Conservation (phyloP, 495 filamentous ascomycete species). For the Neurospora intermedia region DNA sequence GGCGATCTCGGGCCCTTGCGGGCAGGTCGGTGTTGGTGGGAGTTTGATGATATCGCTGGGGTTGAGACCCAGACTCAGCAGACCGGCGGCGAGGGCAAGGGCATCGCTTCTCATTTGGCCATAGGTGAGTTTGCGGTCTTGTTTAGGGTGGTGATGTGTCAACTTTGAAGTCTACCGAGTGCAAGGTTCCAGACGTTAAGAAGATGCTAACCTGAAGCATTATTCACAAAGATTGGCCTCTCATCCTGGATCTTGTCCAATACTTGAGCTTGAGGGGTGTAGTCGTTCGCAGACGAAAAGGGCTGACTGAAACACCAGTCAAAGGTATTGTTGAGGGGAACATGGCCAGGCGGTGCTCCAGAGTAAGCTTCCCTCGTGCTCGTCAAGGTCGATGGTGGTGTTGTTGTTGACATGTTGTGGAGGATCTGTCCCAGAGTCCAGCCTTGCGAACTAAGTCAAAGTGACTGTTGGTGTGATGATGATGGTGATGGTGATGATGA, state of each 20-base stretch:
- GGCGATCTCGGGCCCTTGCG: slow-evolving; percentile 19
- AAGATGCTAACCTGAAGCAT: slow-evolving; percentile 12
- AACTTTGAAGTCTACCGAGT: not conserved
- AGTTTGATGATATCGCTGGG: slow-evolving; percentile 16
- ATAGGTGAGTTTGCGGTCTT: slow-evolving; percentile 19
- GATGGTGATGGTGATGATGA: not conserved
- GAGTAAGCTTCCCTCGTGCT: slow-evolving; percentile 7
- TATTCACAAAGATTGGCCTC: slow-evolving; percentile 21
- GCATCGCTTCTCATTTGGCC: slow-evolving; percentile 16
- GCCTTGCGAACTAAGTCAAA: not conserved
- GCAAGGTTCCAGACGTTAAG: not conserved
- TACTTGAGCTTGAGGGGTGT: slow-evolving; percentile 10
- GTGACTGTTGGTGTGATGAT: not conserved
- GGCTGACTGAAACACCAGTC: slow-evolving; percentile 21
- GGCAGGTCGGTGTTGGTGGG: slow-evolving; percentile 20
- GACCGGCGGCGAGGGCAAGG: slow-evolving; percentile 13
- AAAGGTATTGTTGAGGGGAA: slow-evolving; percentile 16
- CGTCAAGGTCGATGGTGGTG: not conserved
- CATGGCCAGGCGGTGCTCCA: slow-evolving; percentile 10
- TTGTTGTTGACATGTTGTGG: not conserved
- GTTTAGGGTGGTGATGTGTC: not conserved
- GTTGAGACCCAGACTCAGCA: slow-evolving; percentile 14
- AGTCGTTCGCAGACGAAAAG: slow-evolving; percentile 12
- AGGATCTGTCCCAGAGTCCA: not conserved
- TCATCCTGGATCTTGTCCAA: slow-evolving; percentile 13